Evolutionary conservation across 2,329 filamentous ascomycete species (phyloP).

Genomic region (Alternaria atra): DNA sequence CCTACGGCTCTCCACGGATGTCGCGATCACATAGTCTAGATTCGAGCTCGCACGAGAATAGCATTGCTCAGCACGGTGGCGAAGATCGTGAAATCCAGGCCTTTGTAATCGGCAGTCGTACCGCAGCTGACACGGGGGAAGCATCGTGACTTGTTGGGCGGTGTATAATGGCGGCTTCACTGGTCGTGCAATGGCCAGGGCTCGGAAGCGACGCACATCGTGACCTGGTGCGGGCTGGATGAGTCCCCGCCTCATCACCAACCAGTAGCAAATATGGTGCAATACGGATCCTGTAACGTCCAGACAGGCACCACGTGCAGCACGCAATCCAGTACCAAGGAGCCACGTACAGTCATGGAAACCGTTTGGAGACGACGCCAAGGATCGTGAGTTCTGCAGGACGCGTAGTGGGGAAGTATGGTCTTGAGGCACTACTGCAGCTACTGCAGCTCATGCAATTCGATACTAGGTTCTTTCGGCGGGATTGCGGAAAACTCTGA

Average conservation of each 20-base stretch:
- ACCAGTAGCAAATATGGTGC: not conserved
- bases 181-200: slow-evolving; percentile 10
- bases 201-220: slow-evolving; percentile 28
- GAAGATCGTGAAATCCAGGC: slow-evolving; percentile 28
- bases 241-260: slow-evolving; percentile 12
- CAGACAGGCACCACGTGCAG: slow-evolving; percentile 35
- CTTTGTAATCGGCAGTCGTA: slow-evolving; percentile 5
- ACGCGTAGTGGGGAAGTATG: slow-evolving; percentile 15
- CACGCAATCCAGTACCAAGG: slow-evolving; percentile 30
- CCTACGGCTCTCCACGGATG: not conserved
- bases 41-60: slow-evolving; percentile 6
- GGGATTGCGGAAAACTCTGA: slow-evolving; percentile 34
- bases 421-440: slow-evolving; percentile 12
- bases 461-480: slow-evolving; percentile 7
- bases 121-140: slow-evolving; percentile 7
- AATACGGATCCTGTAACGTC: not conserved
- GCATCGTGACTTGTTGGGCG: slow-evolving; percentile 41
- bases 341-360: slow-evolving; percentile 39
- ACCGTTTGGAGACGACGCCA: slow-evolving; percentile 27
- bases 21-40: slow-evolving; percentile 1
- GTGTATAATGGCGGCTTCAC: slow-evolving; percentile 30
- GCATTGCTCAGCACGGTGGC: slow-evolving; percentile 21
- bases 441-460: slow-evolving; percentile 9
- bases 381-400: slow-evolving; percentile 41
- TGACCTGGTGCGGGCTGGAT: slow-evolving; percentile 18